A percentile compares a stretch with the other conserved stretches of the same genome.
These are phyloP conservation scores for Coniochaeta sp. DNA, from an alignment of 2,329 filamentous ascomycete species.

Conservation along the genomic window DNA sequence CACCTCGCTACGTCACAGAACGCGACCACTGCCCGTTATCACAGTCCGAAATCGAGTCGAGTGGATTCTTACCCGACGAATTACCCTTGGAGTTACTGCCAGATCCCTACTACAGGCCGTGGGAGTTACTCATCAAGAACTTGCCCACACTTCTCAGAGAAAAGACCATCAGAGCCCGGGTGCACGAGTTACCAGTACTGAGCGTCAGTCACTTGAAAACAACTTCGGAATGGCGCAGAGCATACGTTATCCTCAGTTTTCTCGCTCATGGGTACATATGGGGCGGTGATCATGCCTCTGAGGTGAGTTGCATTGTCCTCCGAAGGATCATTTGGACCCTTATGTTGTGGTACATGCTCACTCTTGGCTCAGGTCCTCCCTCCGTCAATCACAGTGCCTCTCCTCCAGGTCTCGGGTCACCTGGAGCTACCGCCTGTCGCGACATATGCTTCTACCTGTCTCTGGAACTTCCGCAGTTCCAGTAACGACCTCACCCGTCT, in stretches of 20 bases:
- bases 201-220: constrained; percentile 54
- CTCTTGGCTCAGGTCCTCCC: constrained; percentile 49
- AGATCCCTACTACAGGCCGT: constrained; percentile 67
- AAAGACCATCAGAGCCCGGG: constrained; percentile 52
- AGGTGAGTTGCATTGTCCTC: constrained; percentile 41
- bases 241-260: constrained; percentile 72
- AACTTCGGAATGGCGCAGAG: constrained; percentile 71
- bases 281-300: constrained; percentile 68
- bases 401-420: constrained; percentile 61
- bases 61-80: constrained; percentile 71
- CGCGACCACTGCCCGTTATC: not conserved
- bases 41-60: constrained; percentile 13
- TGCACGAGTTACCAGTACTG: constrained; percentile 62
- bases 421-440: constrained; percentile 80
- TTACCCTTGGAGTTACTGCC: constrained; percentile 59
- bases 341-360: constrained; percentile 10
- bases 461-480: constrained; percentile 78
- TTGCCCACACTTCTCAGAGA: constrained; percentile 60
- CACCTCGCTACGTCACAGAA: not conserved
- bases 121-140: constrained; percentile 65
- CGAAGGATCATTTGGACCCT: not conserved
- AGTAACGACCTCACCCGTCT: constrained; percentile 51
- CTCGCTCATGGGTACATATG: constrained; percentile 83
- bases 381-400: constrained; percentile 67
- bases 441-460: constrained; percentile 78